These are phyloP conservation scores for Xylaria sp. DNA, from an alignment of 2,329 filamentous ascomycete genomes.

Conservation along the genomic window DNA sequence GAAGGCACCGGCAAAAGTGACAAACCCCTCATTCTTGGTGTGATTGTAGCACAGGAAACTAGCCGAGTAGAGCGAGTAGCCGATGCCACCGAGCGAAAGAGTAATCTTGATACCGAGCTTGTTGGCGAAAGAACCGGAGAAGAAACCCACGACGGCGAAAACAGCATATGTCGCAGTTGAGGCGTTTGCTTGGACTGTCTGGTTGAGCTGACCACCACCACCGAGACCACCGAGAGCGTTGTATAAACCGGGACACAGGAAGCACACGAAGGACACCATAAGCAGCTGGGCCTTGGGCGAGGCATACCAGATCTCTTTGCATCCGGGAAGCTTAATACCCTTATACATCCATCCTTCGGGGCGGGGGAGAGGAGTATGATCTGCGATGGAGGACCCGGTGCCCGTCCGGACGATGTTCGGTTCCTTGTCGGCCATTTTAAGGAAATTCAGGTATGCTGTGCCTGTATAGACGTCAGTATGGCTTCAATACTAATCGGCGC, in stretches of 20 bases:
- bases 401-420: constrained; percentile 21
- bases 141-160: constrained; percentile 70
- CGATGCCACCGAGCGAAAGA: constrained; percentile 76
- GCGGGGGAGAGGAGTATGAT: constrained; percentile 44
- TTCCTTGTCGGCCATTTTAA: constrained; percentile 37
- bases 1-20: constrained; percentile 79
- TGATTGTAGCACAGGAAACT: constrained; percentile 78
- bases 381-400: constrained; percentile 26
- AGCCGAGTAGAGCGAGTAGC: constrained; percentile 79
- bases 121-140: constrained; percentile 82
- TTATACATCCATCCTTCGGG: constrained; percentile 75
- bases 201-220: constrained; percentile 68
- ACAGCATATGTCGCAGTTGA: constrained; percentile 60
- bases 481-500: not conserved
- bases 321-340: constrained; percentile 61
- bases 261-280: constrained; percentile 76
- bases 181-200: constrained; percentile 69
- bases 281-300: constrained; percentile 77
- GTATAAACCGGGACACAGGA: constrained; percentile 79
- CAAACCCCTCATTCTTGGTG: constrained; percentile 73
- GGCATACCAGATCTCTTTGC: constrained; percentile 72
- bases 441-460: constrained; percentile 6
- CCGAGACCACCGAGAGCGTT: constrained; percentile 74
- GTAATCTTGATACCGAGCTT: constrained; percentile 75
- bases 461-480: constrained; percentile 18